Conservation (phyloP, 1,139 yeast species). For the Pichia sp. region DNA sequence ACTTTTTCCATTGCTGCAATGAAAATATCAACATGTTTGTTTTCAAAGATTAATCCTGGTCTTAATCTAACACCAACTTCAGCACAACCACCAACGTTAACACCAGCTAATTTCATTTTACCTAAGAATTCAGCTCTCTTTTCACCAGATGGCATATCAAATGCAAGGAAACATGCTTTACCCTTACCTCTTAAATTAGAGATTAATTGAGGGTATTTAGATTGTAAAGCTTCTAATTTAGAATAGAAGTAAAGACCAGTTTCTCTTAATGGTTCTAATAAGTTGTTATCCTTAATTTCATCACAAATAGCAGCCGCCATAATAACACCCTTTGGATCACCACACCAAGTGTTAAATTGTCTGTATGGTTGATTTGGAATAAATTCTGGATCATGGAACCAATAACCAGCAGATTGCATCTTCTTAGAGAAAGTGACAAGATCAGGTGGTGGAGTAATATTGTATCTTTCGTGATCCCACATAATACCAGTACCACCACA, state of each 20-base stretch:
- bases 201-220: constrained; percentile 46
- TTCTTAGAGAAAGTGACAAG: constrained; percentile 80
- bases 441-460: constrained; percentile 67
- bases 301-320: constrained; percentile 64
- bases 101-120: constrained; percentile 54
- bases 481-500: constrained; percentile 78
- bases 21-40: constrained; percentile 68
- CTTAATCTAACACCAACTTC: constrained; percentile 67
- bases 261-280: constrained; percentile 46
- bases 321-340: constrained; percentile 75
- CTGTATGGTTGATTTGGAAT: constrained; percentile 70
- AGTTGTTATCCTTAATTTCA: constrained; percentile 55
- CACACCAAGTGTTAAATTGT: constrained; percentile 90
- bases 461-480: constrained; percentile 86
- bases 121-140: constrained; percentile 54
- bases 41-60: constrained; percentile 68
- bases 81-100: constrained; percentile 80
- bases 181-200: constrained; percentile 64
- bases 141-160: constrained; percentile 52
- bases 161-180: constrained; percentile 74
- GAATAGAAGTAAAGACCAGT: constrained; percentile 60
- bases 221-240: constrained; percentile 45
- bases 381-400: constrained; percentile 62
- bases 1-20: constrained; percentile 45
- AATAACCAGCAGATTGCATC: constrained; percentile 83